Base-by-base conservation (phyloP, 2,329 filamentous ascomycete species). In the Westerdykella sp. region DNA sequence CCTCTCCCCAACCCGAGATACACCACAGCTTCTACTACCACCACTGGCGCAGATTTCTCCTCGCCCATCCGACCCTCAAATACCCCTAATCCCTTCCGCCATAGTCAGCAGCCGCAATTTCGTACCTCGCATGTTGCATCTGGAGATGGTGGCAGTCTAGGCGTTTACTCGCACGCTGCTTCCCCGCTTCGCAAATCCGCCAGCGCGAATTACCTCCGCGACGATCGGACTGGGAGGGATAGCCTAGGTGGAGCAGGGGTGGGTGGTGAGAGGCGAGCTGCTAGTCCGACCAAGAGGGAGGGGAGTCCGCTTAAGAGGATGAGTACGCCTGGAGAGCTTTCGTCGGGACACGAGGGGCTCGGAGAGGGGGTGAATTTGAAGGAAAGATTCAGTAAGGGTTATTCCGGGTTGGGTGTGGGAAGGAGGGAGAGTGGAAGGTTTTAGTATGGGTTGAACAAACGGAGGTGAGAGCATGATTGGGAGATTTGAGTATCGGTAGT, bases 131-230 rank as follows among this genome's bases (percentile, higher is more conserved):
- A 68, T 12, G 48, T 54, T n/a, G 52, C 60, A 6, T 57, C 58
- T 16, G 74, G 79, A 9, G 81, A 84, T 60, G 88, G 88, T 13
- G 88, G 90, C 2, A 91, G 78, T 60, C 72, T 95, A 39, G 89
- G 90, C 12, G 76, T 94, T 1, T 89, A 83, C 64, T 84, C 78
- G 5, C 87, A 95, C 63, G 81, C 82, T 5, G 85, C 83, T 34
- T 95, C 87, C 10, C 91, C 91, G 0, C 67, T 97, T 11, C 84
- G 88, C 56, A 95, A 95, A 63, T 76, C 85, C 2, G 80, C 73
- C 55, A 87, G 71, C 67, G 79, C 67, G 66, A 85, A 73, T 44
- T 66, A 68, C 43, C 47, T 70, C 7, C 49, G 66, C 18, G 60
- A 67, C 15, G 50, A 54, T 38, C 21, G 25, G 42, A 43, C 55